Evolutionary conservation across 2,329 filamentous ascomycete species (phyloP), one percentile per base, ranked within the genome.

Genomic region (Colletotrichum eleusines): DNA sequence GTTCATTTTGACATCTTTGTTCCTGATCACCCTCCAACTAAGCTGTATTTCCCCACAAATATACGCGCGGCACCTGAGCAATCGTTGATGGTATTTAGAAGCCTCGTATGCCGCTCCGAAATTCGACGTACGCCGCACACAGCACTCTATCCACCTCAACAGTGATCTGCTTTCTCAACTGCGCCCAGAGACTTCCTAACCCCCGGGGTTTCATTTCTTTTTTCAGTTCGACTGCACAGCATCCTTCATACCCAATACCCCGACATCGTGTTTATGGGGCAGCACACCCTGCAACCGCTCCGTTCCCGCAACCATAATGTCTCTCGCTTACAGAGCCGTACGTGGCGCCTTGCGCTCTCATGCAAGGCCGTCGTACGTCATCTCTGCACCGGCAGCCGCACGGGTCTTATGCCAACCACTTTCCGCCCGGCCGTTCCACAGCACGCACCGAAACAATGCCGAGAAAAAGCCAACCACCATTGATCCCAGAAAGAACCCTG

Each of bases 401-500:
- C 61, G 53, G 53, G 48, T 26, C 12, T 38, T 28, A 4, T 20
- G 16, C 31, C 50, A 18, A 14, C 35, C n/a, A 26, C n/a, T 33
- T 18, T 33, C 48, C 11, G 16, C n/a, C 33, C 66, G 66, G 16
- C 16, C 61, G 28, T 28, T 69, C 18, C 66, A 69, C 26, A 60
- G 44, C 28, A 54, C 66, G n/a, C 35, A 23, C 16, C 14, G 48
- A 4, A 44, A 26, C 3, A 7, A 11, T 6, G 33, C 35, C 12
- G 57, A 69, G 35, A 7, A 18, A 40, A 76, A 76, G 31, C 72
- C 75, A 1, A 74, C 60, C 44, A 74, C 75, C 18, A 76, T 79
- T 2, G 72, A 77, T 3, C 75, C 77, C 0, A 73, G 71, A 20
- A 74, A 78, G 14, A 76, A 78, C 26, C 75, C 77, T 0, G 64